Evolutionary conservation across 1,284 basidiomycete species (phyloP), one percentile per base, ranked within the genome.

Genomic region (Phylloboletellus chloephorus): DNA sequence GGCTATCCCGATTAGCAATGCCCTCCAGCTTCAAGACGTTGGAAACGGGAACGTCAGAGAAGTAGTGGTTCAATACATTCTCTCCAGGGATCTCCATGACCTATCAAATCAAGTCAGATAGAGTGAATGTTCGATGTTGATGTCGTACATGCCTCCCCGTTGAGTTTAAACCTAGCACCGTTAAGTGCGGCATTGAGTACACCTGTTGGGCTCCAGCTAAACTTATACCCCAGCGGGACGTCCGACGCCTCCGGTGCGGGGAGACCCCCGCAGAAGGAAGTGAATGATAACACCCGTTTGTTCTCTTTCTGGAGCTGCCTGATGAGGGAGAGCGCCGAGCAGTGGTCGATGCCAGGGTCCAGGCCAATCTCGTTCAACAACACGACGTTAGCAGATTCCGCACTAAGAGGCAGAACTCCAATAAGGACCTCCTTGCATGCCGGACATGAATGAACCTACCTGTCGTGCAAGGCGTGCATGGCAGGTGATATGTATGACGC

Each of bases 301-400:
- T 73, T 71, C 51, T 84, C 67, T 1, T 69, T 64, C 31, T 77
- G 71, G 2, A 89, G 61, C 36, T 70, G 66, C 40, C 73, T 68
- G 23, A 94, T 68, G 23, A 96, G 71, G 2, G 83, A 78, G 59
- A 93, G 78, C 0, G 93, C 92, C 15, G 88, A 91, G 61, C 87
- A 85, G 57, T 96, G 93, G 65, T 98, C 94, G 49, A 97, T 88
- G n/a, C 93, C 93, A 0, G 93, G 93, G 63, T 97, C 94, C 0
- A 97, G 70, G 2, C 93, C 93, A 34, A 96, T 91, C 66, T 97
- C 94, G 54, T 93, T 95, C 32, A 97, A 73, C 0, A 97, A 68
- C 1, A 94, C 67, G 12, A 96, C 78, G 32, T 79, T 76, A 0
- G 78, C 74, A 4, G 73, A 63, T 32, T 73, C 51, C 0, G 93